Percentiles rank a stretch among this genome's conserved stretches.
Conservation (phyloP, 2,329 filamentous ascomycete genomes). For the Aulographum hederae region DNA sequence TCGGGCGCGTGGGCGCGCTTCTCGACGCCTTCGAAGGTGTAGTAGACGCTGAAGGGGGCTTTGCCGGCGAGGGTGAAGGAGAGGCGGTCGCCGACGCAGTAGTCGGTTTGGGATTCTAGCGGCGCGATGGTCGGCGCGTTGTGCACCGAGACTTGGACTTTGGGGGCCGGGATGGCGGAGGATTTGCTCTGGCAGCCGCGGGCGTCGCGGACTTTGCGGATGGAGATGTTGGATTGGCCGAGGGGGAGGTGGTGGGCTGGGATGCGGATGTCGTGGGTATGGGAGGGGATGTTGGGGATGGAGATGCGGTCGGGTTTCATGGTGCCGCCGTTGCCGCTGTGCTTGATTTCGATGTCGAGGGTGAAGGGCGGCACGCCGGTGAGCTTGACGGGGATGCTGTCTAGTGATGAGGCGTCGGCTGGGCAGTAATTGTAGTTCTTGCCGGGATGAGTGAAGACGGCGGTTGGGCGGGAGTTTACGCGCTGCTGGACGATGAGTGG, state of each 20-base stretch:
- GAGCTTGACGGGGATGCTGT: slow-evolving; percentile 72
- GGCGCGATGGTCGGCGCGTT: slow-evolving; percentile 84
- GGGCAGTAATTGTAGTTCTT: slow-evolving; percentile 94
- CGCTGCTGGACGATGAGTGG: slow-evolving; percentile 60
- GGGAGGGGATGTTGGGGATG: slow-evolving; percentile 60
- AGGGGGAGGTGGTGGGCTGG: slow-evolving; percentile 71
- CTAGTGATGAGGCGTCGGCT: slow-evolving; percentile 56
- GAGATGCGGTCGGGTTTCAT: slow-evolving; percentile 64
- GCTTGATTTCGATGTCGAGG: slow-evolving; percentile 83
- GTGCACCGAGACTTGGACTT: slow-evolving; percentile 80
- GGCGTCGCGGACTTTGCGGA: slow-evolving; percentile 76
- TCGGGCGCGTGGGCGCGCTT: slow-evolving; percentile 64
- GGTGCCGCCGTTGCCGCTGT: slow-evolving; percentile 48
- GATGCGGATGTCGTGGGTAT: slow-evolving; percentile 62
- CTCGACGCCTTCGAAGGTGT: slow-evolving; percentile 64
- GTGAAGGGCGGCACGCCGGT: slow-evolving; percentile 75
- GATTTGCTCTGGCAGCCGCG: slow-evolving; percentile 71
- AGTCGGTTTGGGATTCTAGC: slow-evolving; percentile 68
- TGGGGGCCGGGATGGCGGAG: slow-evolving; percentile 26
- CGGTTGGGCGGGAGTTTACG: slow-evolving; percentile 69
- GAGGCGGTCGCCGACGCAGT: slow-evolving; percentile 89
- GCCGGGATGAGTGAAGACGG: slow-evolving; percentile 66
- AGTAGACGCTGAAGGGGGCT: slow-evolving; percentile 82
- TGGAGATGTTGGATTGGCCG: slow-evolving; percentile 75
- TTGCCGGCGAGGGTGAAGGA: slow-evolving; percentile 82